Base-by-base conservation (phyloP, 495 filamentous ascomycete genomes). In the Darksidea phi region DNA sequence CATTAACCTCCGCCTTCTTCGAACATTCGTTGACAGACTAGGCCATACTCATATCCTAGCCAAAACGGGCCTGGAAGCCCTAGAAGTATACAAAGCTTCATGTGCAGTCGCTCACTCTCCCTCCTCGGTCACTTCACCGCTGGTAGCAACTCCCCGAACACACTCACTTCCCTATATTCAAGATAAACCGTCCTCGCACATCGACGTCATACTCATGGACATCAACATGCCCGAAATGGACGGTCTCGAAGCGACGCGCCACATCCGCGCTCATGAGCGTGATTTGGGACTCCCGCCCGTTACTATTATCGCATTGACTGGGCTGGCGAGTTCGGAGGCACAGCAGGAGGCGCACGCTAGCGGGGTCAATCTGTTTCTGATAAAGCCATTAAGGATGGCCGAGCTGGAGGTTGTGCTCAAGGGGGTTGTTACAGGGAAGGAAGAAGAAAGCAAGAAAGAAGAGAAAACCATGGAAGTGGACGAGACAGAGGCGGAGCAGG, bases 361-460 rank as follows among this genome's bases (percentile, higher is more conserved):
- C 12, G 88, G 88, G 6, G 80, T 91, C 34, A 85, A 91, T 68
- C 68, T 87, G 13, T 90, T 89, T 68, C 75, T 90, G 62, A 89
- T 87, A 13, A 89, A 89, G 65, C 88, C 88, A 1, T 84, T 89
- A 20, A 67, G 62, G 20, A 66, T 80, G 58, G 71, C 72, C 52
- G 70, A 72, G 56, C 57, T 81, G 52, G 71, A 67, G 6, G 49
- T 50, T 1, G 64, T 62, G 53, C 46, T 67, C 10, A 58, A 56
- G 21, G 64, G 54, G 18, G 59, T 67, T 2, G 54, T 59, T 17
- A 59, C 28, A 1, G 62, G 56, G 28, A 17, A 58, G 20, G 60
- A 46, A 26, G 21, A 37, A 32, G 20, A 55, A 10, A 15, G 43
- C 2, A 55, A n/a, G 34, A 45, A 28, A n/a, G 52, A 32, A 10